phyloP scores from a whole-genome alignment of 2,329 filamentous ascomycete species.

The Hymenoscyphus linearis region DNA sequence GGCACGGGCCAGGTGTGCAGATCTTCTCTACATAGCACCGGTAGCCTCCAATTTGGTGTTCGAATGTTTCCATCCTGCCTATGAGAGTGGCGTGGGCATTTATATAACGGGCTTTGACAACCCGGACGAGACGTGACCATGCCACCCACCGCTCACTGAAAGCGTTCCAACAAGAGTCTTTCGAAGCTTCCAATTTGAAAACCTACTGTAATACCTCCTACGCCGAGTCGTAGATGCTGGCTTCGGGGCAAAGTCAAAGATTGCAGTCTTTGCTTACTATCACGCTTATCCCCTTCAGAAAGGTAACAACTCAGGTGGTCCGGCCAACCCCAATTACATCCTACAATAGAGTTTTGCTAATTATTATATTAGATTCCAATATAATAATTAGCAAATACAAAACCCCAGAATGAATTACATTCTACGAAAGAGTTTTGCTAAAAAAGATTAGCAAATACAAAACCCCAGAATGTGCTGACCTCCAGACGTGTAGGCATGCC shows the following conservation, averaged over 20 bases:
- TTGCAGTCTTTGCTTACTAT: slow-evolving; percentile 44
- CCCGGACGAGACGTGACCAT: slow-evolving; percentile 45
- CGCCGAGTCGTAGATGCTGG: slow-evolving; percentile 53
- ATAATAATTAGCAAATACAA: no score
- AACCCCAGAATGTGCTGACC: not conserved
- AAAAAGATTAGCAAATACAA: no score
- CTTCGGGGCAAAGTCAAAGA: slow-evolving; percentile 49
- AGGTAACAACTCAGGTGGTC: slow-evolving; percentile 7
- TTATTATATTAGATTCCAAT: no score
- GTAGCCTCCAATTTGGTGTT: slow-evolving; percentile 7
- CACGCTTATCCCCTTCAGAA: slow-evolving; percentile 42
- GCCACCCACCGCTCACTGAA: slow-evolving; percentile 34
- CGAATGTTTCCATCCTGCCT: not conserved
- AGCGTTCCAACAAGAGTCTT: slow-evolving; percentile 7
- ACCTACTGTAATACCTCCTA: slow-evolving; percentile 35
- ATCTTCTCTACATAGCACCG: slow-evolving; percentile 3
- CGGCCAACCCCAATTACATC: not conserved
- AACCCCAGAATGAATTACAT: not conserved
- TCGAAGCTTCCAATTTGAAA: not conserved
- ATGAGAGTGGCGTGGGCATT: slow-evolving; percentile 9
- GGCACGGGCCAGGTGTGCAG: slow-evolving; percentile 2
- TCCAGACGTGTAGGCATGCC: slow-evolving; percentile 1
- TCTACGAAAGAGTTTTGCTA: no score
- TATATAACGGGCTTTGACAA: slow-evolving; percentile 12
- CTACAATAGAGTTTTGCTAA: not conserved